Evolutionary conservation across 139 green algal genomes (phyloP), one percentile per base, ranked within the genome.

Genomic region (Micractinium conductrix): DNA sequence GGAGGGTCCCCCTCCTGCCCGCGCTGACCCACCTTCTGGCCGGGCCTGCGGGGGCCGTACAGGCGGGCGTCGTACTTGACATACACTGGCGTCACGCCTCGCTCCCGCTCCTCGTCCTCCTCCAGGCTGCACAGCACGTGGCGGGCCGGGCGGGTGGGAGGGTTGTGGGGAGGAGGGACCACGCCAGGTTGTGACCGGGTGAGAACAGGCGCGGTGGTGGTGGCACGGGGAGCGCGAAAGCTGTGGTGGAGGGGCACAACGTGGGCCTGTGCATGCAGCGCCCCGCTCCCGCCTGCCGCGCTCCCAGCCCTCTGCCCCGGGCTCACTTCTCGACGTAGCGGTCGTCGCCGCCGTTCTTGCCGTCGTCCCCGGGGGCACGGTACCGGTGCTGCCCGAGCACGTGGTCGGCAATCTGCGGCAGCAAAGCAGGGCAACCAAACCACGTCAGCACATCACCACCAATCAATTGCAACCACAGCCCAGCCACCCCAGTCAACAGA

Each of bases 341-440:
- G 37, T 86, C 89, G 63, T 92, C 87, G 67, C 78, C 83, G 58
- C 85, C 82, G 81, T 80, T 88, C 55, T 63, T 88, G 78, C 92
- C 90, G 68, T 95, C 91, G 63, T 97, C 94, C 0, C 94, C 95
- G 4, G 89, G 75, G 1, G 91, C 86, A 28, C 96, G 90, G 93
- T 97, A 99, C 28, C 91, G 89, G 91, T 99, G 97, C 92, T 98
- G 96, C 6, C 91, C 86, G 69, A 99, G 91, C 60, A 98, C 96
- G 81, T 98, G 96, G 16, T 88, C 74, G 5, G 93, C 93, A 43
- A 96, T 92, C 89, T 93, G 87, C 67, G 78, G 43, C 33, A n/a
- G n/a, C n/a, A n/a, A n/a, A n/a, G n/a, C n/a, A n/a, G n/a, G n/a
- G n/a, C n/a, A n/a, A n/a, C n/a, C n/a, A n/a, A n/a, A n/a, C n/a